These are phyloP conservation scores for Candida nanaspora DNA, from an alignment of 805 yeast genomes.

Conservation along the genomic window DNA sequence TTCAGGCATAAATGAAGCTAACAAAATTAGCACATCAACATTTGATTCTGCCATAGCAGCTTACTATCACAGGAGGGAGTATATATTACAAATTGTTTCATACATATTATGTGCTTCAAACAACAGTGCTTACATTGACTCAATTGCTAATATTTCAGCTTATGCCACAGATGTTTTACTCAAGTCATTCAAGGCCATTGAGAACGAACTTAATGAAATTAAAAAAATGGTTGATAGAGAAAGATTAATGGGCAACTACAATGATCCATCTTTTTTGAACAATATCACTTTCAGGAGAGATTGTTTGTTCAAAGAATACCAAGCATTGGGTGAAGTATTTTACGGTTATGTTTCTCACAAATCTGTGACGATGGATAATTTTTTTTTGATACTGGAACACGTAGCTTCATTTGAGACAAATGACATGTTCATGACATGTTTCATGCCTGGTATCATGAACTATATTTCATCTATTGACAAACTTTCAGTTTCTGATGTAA, in stretches of 20 bases:
- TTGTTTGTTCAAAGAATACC: conserved; percentile 61
- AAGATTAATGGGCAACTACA: conserved; percentile 45
- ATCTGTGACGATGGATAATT: conserved; percentile 25
- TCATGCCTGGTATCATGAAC: conserved; percentile 50
- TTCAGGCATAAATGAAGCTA: conserved; percentile 30
- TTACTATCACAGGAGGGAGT: conserved; percentile 63
- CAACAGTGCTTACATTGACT: not conserved
- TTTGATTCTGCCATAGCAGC: conserved; percentile 60
- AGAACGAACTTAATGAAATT: conserved; percentile 45
- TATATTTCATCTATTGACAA: conserved; percentile 33
- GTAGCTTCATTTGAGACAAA: conserved; percentile 44
- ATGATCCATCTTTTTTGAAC: conserved; percentile 37
- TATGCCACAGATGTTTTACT: conserved; percentile 36
- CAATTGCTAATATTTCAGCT: conserved; percentile 5
- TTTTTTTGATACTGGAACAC: conserved; percentile 35
- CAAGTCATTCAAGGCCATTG: conserved; percentile 50
- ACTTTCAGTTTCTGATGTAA: conserved; percentile 30
- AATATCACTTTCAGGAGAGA: conserved; percentile 52
- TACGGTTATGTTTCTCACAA: conserved; percentile 41
- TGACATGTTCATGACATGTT: conserved; percentile 59
- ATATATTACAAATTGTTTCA: conserved; percentile 59
- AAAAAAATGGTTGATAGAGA: conserved; percentile 45
- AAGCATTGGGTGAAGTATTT: conserved; percentile 58
- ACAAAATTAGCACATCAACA: conserved; percentile 38
- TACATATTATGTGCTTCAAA: conserved; percentile 27